A percentile compares a stretch with the other conserved stretches of the same genome.
Conservation (phyloP, 805 yeast species). For the Barnettozyma wickerhamii region DNA sequence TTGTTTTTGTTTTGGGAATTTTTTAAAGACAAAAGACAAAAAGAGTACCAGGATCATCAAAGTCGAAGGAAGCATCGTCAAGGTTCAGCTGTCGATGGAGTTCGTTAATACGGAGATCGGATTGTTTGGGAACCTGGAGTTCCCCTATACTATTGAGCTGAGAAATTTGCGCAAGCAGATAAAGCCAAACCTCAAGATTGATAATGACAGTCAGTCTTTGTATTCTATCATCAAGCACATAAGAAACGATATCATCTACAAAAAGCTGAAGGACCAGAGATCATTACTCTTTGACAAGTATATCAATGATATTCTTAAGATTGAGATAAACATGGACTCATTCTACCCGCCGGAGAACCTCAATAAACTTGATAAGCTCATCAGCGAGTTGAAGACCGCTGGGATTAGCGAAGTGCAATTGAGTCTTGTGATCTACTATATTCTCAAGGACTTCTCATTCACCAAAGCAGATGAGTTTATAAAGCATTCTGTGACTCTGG, state of each 20-base stretch:
- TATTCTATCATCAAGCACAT: slow-evolving; percentile 19
- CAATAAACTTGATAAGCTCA: slow-evolving; percentile 14
- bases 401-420: slow-evolving; percentile 10
- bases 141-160: slow-evolving; percentile 23
- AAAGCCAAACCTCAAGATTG: slow-evolving; percentile 19
- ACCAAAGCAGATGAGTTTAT: slow-evolving; percentile 18
- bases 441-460: slow-evolving; percentile 22
- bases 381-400: slow-evolving; percentile 9
- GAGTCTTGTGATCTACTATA: slow-evolving; percentile 19
- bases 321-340: slow-evolving; percentile 8
- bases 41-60: not conserved
- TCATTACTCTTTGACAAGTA: slow-evolving; percentile 19
- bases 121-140: slow-evolving; percentile 12
- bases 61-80: no score
- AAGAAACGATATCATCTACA: slow-evolving; percentile 18
- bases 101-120: slow-evolving; percentile 6
- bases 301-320: slow-evolving; percentile 16
- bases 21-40: not conserved
- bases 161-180: slow-evolving; percentile 13
- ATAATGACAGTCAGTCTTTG: slow-evolving; percentile 19
- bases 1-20: slow-evolving; percentile 2
- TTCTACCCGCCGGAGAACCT: slow-evolving; percentile 24
- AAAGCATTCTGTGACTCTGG: not conserved
- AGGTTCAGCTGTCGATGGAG: no score
- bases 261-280: slow-evolving; percentile 13